These are phyloP conservation scores for Aspergillus coremiiformis DNA, from an alignment of 495 filamentous ascomycete genomes.

Conservation along the genomic window DNA sequence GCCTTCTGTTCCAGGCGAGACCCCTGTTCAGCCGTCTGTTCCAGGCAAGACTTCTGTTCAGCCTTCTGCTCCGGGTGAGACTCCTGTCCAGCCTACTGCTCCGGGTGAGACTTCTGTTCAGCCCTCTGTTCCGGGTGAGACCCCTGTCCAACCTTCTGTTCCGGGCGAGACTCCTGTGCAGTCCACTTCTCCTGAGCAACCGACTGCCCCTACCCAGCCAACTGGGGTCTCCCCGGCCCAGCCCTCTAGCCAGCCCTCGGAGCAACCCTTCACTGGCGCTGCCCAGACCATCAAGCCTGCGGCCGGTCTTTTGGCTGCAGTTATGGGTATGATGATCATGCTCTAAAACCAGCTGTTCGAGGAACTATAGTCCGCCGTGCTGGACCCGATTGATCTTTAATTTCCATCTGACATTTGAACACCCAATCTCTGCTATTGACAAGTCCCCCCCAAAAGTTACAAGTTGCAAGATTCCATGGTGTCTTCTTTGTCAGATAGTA, in stretches of 20 bases:
- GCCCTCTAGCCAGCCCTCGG: slow-evolving; percentile 9
- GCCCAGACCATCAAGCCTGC: slow-evolving; percentile 30
- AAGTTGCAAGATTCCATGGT: not conserved
- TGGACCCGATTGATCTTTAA: no score
- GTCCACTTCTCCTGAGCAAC: not conserved
- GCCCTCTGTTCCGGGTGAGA: not conserved
- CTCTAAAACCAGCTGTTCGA: slow-evolving; percentile 23
- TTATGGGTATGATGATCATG: slow-evolving; percentile 35
- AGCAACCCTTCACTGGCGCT: slow-evolving; percentile 26
- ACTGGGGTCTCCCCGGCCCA: slow-evolving; percentile 14
- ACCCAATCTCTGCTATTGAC: not conserved
- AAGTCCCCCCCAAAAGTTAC: no score
- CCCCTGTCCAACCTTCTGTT: not conserved
- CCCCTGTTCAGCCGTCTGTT: slow-evolving; percentile 3
- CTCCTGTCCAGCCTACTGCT: not conserved
- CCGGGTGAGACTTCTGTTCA: slow-evolving; percentile 1
- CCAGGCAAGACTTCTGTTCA: not conserved
- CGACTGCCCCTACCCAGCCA: not conserved
- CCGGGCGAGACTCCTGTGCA: slow-evolving; percentile 1
- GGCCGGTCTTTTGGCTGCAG: slow-evolving; percentile 30
- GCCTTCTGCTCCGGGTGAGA: not conserved
- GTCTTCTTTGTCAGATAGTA: slow-evolving; percentile 6
- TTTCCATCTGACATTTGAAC: slow-evolving; percentile 1
- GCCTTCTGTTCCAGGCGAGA: not conserved
- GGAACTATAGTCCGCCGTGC: not conserved